These are phyloP conservation scores for Rhizopogon sp. DNA, from an alignment of 768 basidiomycete species.

Conservation along the genomic window DNA sequence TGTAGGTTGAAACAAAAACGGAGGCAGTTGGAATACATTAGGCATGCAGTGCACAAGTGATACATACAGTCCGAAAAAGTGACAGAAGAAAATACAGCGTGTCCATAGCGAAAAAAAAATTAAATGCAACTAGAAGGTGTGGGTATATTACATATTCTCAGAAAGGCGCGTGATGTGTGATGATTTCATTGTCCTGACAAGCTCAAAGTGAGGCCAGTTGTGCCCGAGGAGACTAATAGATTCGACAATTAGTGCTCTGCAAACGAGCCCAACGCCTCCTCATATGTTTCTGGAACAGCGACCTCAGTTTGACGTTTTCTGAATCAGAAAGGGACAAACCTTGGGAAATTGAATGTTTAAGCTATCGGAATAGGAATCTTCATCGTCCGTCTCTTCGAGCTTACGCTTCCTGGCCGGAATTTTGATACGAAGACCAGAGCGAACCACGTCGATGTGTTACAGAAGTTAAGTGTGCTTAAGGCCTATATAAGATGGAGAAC, in stretches of 20 bases:
- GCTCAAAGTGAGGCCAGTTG: background rate
- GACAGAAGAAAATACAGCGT: background rate
- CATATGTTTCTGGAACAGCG: slow-evolving; percentile 10
- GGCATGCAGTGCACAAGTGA: too few species aligned
- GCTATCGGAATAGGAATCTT: background rate
- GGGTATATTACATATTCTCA: too few species aligned
- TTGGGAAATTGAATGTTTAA: slow-evolving; percentile 12
- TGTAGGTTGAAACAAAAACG: too few species aligned
- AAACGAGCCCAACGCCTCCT: slow-evolving; percentile 12
- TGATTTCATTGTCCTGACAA: background rate
- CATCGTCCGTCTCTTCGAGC: slow-evolving; percentile 11
- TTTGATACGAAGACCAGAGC: slow-evolving; percentile 20
- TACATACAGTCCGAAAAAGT: background rate
- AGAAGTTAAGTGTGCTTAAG: background rate
- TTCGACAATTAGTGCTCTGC: background rate
- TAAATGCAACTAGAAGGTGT: background rate
- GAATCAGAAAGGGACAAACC: slow-evolving; percentile 4
- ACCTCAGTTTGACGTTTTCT: background rate
- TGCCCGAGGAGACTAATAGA: background rate
- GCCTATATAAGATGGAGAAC: background rate
- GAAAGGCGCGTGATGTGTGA: background rate
- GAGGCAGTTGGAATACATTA: background rate
- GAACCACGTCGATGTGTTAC: slow-evolving; percentile 7
- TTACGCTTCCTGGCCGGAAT: slow-evolving; percentile 22
- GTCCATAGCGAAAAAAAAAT: background rate